A percentile compares a stretch with the other conserved stretches of the same genome.
Evolutionary conservation across 306 rosid species (phyloP).

Genomic region (Rubus idaeus): DNA sequence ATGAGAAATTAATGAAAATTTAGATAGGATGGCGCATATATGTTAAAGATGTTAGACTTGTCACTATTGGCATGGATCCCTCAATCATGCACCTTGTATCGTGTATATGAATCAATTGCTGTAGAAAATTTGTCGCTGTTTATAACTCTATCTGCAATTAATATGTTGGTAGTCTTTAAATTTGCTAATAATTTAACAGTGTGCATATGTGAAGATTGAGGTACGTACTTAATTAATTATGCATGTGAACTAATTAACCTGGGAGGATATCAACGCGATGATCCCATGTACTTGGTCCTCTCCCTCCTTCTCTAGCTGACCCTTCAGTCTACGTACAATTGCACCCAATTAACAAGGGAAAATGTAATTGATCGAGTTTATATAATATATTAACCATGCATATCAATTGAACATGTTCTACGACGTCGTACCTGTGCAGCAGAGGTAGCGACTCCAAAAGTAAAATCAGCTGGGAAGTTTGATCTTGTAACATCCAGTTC

Average conservation of each 20-base stretch:
- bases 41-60: background rate
- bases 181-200: background rate
- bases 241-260: constrained; percentile 13
- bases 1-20: background rate
- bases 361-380: background rate
- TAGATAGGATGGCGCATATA: background rate
- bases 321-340: constrained; percentile 15
- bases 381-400: background rate
- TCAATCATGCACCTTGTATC: constrained; percentile 15
- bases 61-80: background rate
- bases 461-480: constrained; percentile 8
- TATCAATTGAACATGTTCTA: background rate
- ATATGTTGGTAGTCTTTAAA: background rate
- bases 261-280: constrained; percentile 12
- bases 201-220: background rate
- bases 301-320: constrained; percentile 10
- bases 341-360: background rate
- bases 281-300: constrained; percentile 20
- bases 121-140: constrained; percentile 3
- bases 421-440: constrained; percentile 5
- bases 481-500: background rate
- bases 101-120: constrained; percentile 26
- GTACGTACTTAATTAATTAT: background rate
- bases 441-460: background rate
- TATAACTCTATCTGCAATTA: background rate